Conservation (phyloP, 805 yeast genomes). For the Saccharomyces mikatae region DNA sequence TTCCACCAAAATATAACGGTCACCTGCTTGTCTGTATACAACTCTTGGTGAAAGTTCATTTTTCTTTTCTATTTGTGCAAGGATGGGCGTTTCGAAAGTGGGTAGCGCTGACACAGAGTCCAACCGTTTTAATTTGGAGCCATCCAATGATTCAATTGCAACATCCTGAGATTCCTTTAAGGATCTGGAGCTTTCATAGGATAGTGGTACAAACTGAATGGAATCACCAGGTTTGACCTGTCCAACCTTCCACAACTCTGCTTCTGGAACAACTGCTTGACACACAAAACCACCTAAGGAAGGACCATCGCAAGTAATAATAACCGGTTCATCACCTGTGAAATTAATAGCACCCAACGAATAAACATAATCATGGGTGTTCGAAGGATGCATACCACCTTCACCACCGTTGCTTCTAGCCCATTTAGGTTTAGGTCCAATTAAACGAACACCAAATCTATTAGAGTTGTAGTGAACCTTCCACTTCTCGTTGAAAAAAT, state of each 20-base stretch:
- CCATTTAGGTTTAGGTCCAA: slow-evolving; percentile 96
- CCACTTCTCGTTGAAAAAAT: slow-evolving; percentile 76
- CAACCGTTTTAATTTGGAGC: slow-evolving; percentile 24
- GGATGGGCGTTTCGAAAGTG: slow-evolving; percentile 60
- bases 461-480: slow-evolving; percentile 95
- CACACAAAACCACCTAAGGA: slow-evolving; percentile 96
- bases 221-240: slow-evolving; percentile 93
- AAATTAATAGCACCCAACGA: slow-evolving; percentile 95
- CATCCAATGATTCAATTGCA: slow-evolving; percentile 33
- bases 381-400: slow-evolving; percentile 97
- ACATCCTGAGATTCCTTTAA: slow-evolving; percentile 57
- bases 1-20: slow-evolving; percentile 82
- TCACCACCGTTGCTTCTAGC: slow-evolving; percentile 95
- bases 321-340: slow-evolving; percentile 98
- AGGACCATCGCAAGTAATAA: slow-evolving; percentile 95
- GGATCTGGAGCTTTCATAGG: slow-evolving; percentile 57
- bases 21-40: slow-evolving; percentile 94
- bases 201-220: slow-evolving; percentile 71
- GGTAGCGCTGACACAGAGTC: slow-evolving; percentile 29
- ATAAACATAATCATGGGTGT: slow-evolving; percentile 94
- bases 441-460: slow-evolving; percentile 89
- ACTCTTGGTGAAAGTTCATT: slow-evolving; percentile 54
- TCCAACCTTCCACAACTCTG: slow-evolving; percentile 98
- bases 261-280: slow-evolving; percentile 89
- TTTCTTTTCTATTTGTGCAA: slow-evolving; percentile 43